These are phyloP conservation scores for Cladosporium sp. DNA, from an alignment of 2,329 filamentous ascomycete species.

Conservation along the genomic window DNA sequence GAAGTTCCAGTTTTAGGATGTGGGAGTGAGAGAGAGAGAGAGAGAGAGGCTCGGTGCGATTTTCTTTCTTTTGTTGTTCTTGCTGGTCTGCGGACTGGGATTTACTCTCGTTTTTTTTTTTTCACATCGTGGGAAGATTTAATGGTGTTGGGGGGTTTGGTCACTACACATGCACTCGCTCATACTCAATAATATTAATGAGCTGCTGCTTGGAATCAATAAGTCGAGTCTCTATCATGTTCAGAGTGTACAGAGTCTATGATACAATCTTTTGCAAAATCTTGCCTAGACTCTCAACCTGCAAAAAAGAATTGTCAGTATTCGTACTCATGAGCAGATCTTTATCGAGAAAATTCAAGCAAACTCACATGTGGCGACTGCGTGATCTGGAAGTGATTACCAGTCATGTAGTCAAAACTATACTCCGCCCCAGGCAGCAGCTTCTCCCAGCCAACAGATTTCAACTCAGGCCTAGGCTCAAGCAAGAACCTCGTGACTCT, in stretches of 20 bases:
- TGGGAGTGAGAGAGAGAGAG: no score
- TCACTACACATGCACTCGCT: neutral
- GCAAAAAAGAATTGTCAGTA: neutral
- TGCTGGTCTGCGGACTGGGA: neutral
- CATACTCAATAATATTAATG: neutral
- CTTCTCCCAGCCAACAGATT: slow-evolving; percentile 34
- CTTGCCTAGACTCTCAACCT: slow-evolving; percentile 18
- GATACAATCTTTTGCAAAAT: slow-evolving; percentile 17
- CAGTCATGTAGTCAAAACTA: slow-evolving; percentile 34
- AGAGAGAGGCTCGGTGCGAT: neutral
- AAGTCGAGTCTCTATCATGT: neutral
- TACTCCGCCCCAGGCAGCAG: slow-evolving; percentile 32
- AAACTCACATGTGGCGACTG: slow-evolving; percentile 33
- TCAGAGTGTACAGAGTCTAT: neutral
- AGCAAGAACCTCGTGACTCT: slow-evolving; percentile 35
- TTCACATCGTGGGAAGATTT: neutral
- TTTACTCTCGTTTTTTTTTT: neutral
- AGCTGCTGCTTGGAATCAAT: neutral
- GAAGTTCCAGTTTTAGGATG: slow-evolving; percentile 50
- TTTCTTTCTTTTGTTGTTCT: neutral
- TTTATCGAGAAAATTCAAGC: neutral
- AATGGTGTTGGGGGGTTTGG: neutral
- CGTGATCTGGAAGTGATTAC: slow-evolving; percentile 36
- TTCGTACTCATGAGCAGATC: neutral
- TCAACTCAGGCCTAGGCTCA: slow-evolving; percentile 31